Evolutionary conservation across 148 eudicot genomes (phyloP).

Genomic region (Drosera capensis): DNA sequence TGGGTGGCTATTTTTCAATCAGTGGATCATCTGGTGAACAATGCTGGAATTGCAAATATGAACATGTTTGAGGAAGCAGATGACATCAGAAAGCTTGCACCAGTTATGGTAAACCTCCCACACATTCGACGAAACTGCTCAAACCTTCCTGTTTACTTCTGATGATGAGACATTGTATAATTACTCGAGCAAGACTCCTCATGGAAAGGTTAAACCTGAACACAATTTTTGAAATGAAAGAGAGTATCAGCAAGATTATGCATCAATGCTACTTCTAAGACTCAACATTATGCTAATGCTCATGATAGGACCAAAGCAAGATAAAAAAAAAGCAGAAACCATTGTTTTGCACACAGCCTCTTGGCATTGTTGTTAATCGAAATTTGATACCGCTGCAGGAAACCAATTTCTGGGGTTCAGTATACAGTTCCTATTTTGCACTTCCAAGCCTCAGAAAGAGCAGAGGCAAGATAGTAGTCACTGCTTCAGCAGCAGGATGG

Average conservation of each 20-base stretch:
- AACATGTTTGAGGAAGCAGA: constrained; percentile 37
- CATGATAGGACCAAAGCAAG: too few relatives aligned
- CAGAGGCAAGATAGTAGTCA: constrained; percentile 37
- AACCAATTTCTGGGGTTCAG: constrained; percentile 62
- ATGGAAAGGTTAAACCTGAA: not conserved
- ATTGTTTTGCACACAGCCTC: too few relatives aligned
- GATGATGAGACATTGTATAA: too few relatives aligned
- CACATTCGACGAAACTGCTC: not conserved
- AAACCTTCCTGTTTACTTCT: not conserved
- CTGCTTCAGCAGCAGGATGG: constrained; percentile 36
- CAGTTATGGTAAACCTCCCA: constrained; percentile 30
- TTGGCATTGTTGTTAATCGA: too few relatives aligned
- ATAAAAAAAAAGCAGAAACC: too few relatives aligned
- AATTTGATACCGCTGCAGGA: constrained; percentile 50
- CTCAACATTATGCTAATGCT: too few relatives aligned
- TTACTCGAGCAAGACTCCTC: too few relatives aligned
- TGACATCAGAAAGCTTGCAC: constrained; percentile 23
- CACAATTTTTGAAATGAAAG: not conserved
- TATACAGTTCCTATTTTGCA: constrained; percentile 33
- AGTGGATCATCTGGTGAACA: constrained; percentile 72
- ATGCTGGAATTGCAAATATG: constrained; percentile 40
- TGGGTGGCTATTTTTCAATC: not conserved
- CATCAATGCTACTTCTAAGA: too few relatives aligned
- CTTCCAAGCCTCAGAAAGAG: constrained; percentile 33
- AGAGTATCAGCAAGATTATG: not conserved